These are phyloP conservation scores for Talaromyces atroroseus DNA, from an alignment of 2,329 filamentous ascomycete genomes.

Conservation along the genomic window DNA sequence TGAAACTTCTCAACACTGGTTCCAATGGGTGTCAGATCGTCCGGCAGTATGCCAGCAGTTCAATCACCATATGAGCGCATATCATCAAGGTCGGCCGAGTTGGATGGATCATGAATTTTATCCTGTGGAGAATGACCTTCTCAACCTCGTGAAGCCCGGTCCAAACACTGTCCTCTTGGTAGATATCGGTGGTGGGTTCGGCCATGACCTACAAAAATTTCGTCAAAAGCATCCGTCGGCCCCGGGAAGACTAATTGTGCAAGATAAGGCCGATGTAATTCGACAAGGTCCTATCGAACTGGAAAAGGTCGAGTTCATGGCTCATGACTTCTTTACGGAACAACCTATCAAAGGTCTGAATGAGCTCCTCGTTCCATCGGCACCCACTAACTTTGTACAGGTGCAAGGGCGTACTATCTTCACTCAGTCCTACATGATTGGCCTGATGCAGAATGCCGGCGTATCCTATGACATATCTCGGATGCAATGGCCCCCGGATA, in stretches of 20 bases:
- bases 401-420: conserved; percentile 34
- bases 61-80: conserved; percentile 6
- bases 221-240: conserved; percentile 30
- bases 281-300: conserved; percentile 18
- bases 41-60: background rate
- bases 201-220: conserved; percentile 26
- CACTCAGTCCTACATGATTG: conserved; percentile 36
- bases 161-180: too few species aligned
- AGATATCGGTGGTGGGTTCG: too few species aligned
- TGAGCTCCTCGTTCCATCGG: background rate
- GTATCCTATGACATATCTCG: conserved; percentile 26
- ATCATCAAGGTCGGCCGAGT: conserved; percentile 4
- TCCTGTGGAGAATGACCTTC: too few species aligned
- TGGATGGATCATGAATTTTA: conserved; percentile 7
- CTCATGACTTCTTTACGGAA: conserved; percentile 44
- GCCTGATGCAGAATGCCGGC: conserved; percentile 26
- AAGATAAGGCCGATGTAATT: conserved; percentile 43
- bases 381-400: conserved; percentile 13
- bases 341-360: conserved; percentile 42
- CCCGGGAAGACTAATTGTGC: conserved; percentile 43
- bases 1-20: background rate
- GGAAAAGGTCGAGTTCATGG: conserved; percentile 27
- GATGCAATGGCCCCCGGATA: conserved; percentile 25
- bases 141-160: too few species aligned
- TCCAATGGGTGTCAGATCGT: background rate